Base-by-base conservation (phyloP, 2,329 filamentous ascomycete genomes). In the Fulvia fulva region DNA sequence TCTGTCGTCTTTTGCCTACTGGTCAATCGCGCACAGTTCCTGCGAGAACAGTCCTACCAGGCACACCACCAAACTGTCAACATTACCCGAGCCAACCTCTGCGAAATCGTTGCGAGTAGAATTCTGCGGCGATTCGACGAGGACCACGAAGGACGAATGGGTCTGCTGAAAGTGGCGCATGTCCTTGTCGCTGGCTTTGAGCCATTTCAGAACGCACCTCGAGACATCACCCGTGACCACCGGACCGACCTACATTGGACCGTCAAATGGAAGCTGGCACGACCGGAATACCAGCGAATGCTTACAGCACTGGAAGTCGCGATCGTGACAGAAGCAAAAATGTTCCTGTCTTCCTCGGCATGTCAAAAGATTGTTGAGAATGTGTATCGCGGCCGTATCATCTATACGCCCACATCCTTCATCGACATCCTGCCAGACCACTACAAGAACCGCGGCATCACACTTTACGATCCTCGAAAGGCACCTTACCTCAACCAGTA, bases 1-100 rank as follows among this genome's bases (percentile, higher is more conserved):
- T 93, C 89, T 1, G 86, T 92, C 56, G 88, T 94, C 11, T 94
- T 93, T 72, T 93, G 89, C 71, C 77, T 95, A 60, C 81, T 95
- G 22, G 89, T 94, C 64, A 94, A 95, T 68, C 83, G 89, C 14
- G 84, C 86, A 32, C 88, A 91, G 69, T 94, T 94, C 67, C 78
- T 92, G 23, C 82, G 87, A 56, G 89, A 94, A 71, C 89, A 94
- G 71, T 81, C 85, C 11, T 87, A 88, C 67, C 82, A 89, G 67
- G 83, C 84, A 67, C 90, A 91, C 69, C 86, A 90, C 60, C 88
- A 92, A 71, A 93, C 90, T 60, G 89, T 94, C 61, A 87, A 90
- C 71, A 85, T 85, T 61, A 91, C 89, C 5, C 82, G 90, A 55
- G 90, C 90, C 34, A 86, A 85, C 51, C 79, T 94, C 7, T 94